Conservation (phyloP, 2,329 filamentous ascomycete species). For the Clonostachys byssicola region DNA sequence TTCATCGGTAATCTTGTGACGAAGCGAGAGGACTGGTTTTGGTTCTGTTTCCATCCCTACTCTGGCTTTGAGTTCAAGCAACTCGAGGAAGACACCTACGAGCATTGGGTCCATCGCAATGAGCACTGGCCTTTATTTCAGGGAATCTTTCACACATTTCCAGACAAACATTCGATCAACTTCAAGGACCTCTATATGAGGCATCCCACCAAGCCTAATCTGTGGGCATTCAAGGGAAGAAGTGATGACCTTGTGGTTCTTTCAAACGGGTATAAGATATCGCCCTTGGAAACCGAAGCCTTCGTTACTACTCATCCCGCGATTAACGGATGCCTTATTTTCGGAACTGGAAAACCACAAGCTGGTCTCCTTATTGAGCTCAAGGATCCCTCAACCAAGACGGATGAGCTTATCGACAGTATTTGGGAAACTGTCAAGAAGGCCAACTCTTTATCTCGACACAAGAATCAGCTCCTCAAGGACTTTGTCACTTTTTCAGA, state of each 20-base stretch:
- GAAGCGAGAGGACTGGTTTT: conserved; percentile 19
- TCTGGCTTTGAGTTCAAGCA: conserved; percentile 26
- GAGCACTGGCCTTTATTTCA: conserved; percentile 15
- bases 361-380: conserved; percentile 34
- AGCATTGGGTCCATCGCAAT: conserved; percentile 23
- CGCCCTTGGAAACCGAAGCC: conserved; percentile 28
- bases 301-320: conserved; percentile 18
- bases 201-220: conserved; percentile 21
- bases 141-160: conserved; percentile 35
- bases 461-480: conserved; percentile 12
- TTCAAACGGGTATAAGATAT: conserved; percentile 34
- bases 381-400: conserved; percentile 12
- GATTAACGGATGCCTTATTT: conserved; percentile 22
- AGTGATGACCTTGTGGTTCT: conserved; percentile 34
- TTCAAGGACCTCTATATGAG: conserved; percentile 37
- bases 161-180: conserved; percentile 29
- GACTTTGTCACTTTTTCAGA: conserved; percentile 28
- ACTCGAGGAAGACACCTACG: conserved; percentile 17
- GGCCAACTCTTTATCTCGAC: conserved; percentile 41
- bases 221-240: conserved; percentile 28
- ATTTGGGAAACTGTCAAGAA: conserved; percentile 37
- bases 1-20: conserved; percentile 23
- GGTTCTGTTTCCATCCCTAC: conserved; percentile 23
- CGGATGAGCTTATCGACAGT: conserved; percentile 27
- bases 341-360: conserved; percentile 19